These are phyloP conservation scores for Apiospora hydei DNA, from an alignment of 2,329 filamentous ascomycete genomes.

Conservation along the genomic window DNA sequence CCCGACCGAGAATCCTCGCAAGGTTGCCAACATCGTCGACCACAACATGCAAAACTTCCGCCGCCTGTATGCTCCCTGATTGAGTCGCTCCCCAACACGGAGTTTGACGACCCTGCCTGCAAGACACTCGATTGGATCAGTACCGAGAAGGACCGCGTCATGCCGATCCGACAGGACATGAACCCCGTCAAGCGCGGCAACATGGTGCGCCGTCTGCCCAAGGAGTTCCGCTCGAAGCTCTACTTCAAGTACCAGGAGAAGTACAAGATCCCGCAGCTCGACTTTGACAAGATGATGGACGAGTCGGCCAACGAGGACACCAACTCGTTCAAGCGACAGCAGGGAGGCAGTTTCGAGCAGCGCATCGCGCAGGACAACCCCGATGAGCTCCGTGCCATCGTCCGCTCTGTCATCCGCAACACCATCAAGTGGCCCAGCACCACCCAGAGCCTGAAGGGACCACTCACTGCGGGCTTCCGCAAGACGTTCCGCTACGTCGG, in stretches of 20 bases:
- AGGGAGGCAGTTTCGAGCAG: conserved; percentile 86
- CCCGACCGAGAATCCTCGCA: conserved; percentile 87
- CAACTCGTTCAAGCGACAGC: conserved; percentile 71
- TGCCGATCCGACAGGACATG: conserved; percentile 86
- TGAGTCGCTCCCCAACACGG: conserved; percentile 86
- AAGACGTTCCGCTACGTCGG: conserved; percentile 77
- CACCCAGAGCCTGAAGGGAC: conserved; percentile 83
- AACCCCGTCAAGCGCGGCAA: conserved; percentile 89
- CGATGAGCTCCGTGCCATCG: conserved; percentile 71
- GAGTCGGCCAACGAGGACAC: conserved; percentile 75
- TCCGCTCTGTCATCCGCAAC: conserved; percentile 80
- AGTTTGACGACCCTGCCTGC: conserved; percentile 72
- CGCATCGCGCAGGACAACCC: conserved; percentile 77
- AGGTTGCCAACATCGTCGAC: conserved; percentile 92
- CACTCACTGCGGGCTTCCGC: conserved; percentile 77
- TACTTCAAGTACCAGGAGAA: conserved; percentile 97
- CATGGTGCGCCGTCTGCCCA: conserved; percentile 92
- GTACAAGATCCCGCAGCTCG: conserved; percentile 81
- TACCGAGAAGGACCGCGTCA: conserved; percentile 64
- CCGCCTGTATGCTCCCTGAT: conserved; percentile 87
- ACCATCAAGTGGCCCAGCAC: conserved; percentile 94
- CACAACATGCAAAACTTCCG: conserved; percentile 93
- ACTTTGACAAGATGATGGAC: conserved; percentile 87
- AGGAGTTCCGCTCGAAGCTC: conserved; percentile 83
- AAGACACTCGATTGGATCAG: conserved; percentile 67